phyloP scores from a whole-genome alignment of 2,329 filamentous ascomycete genomes.

The Massarina eburnea region DNA sequence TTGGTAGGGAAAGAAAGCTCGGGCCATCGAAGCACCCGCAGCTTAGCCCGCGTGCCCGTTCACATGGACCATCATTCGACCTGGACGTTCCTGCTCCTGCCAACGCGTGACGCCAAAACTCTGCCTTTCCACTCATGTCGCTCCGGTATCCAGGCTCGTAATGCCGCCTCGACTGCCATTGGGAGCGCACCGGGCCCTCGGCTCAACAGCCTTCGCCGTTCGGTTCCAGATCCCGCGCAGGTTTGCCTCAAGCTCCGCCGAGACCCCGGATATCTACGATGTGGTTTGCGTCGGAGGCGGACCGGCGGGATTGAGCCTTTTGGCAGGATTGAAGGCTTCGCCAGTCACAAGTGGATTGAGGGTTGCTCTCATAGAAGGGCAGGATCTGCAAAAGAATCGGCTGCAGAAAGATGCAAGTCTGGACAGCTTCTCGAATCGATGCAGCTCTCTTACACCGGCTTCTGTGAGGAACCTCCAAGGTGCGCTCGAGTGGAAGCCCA shows the following conservation, averaged over 20 bases:
- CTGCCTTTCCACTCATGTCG: slow-evolving; percentile 21
- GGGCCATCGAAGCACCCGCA: too few species aligned
- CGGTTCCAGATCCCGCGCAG: slow-evolving; percentile 21
- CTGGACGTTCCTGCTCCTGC: too few species aligned
- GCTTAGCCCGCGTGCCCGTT: too few species aligned
- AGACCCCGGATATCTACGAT: slow-evolving; percentile 76
- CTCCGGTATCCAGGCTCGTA: slow-evolving; percentile 18
- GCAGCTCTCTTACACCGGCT: slow-evolving; percentile 88
- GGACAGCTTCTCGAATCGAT: slow-evolving; percentile 84
- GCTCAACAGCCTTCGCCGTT: slow-evolving; percentile 16
- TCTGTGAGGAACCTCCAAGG: slow-evolving; percentile 78
- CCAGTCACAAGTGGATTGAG: slow-evolving; percentile 74
- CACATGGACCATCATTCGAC: too few species aligned
- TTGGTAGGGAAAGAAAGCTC: too few species aligned
- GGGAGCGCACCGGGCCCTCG: slow-evolving; percentile 17
- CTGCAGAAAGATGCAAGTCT: slow-evolving; percentile 65
- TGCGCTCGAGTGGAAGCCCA: slow-evolving; percentile 11
- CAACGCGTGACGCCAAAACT: slow-evolving; percentile 4
- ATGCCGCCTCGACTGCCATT: slow-evolving; percentile 38
- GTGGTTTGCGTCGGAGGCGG: slow-evolving; percentile 90
- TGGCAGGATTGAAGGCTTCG: slow-evolving; percentile 58
- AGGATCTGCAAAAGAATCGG: slow-evolving; percentile 72
- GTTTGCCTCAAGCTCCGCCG: slow-evolving; percentile 36
- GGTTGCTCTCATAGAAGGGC: slow-evolving; percentile 86
- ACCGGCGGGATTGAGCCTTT: slow-evolving; percentile 76